Percentiles rank a stretch among this genome's conserved stretches.
phyloP scores from a whole-genome alignment of 2,329 filamentous ascomycete species.

The Pseudogymnoascus sp. region DNA sequence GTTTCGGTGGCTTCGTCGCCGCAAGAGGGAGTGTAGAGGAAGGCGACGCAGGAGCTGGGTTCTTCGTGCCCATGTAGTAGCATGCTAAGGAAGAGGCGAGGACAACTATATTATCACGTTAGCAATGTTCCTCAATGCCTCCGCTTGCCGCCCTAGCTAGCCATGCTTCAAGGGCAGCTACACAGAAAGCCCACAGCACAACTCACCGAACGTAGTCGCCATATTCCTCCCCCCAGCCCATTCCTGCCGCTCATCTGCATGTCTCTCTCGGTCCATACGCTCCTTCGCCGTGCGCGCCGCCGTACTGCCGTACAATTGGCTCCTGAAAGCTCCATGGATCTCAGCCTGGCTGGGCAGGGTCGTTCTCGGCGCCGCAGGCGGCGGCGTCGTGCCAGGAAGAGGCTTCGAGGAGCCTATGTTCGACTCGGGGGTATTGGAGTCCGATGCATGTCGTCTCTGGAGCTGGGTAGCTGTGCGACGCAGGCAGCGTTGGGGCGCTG shows the following conservation, averaged over 20 bases:
- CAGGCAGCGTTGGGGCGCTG: not conserved
- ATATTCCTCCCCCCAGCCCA: conserved; percentile 39
- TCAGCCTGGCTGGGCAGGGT: conserved; percentile 7
- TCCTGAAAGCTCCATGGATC: conserved; percentile 42
- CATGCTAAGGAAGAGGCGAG: conserved; percentile 23
- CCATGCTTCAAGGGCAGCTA: not conserved
- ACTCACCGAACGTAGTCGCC: conserved; percentile 49
- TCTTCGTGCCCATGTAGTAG: conserved; percentile 54
- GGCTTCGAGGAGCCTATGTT: not conserved
- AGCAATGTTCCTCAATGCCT: conserved; percentile 1
- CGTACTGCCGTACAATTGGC: conserved; percentile 55
- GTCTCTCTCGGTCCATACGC: conserved; percentile 46
- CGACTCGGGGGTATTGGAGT: not conserved
- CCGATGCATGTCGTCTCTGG: not conserved
- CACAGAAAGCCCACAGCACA: not conserved
- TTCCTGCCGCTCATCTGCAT: conserved; percentile 36
- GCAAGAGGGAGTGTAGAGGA: conserved; percentile 54
- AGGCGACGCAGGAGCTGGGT: conserved; percentile 43
- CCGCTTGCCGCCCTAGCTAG: not conserved
- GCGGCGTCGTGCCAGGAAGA: not conserved
- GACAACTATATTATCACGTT: conserved; percentile 21
- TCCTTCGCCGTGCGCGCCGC: conserved; percentile 49
- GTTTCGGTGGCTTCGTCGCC: conserved; percentile 43
- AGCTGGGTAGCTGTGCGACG: not conserved
- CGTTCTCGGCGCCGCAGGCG: not conserved